These are phyloP conservation scores for Cryptosporidium viatorum DNA, from an alignment of 169 alveolate genomes.

Conservation along the genomic window DNA sequence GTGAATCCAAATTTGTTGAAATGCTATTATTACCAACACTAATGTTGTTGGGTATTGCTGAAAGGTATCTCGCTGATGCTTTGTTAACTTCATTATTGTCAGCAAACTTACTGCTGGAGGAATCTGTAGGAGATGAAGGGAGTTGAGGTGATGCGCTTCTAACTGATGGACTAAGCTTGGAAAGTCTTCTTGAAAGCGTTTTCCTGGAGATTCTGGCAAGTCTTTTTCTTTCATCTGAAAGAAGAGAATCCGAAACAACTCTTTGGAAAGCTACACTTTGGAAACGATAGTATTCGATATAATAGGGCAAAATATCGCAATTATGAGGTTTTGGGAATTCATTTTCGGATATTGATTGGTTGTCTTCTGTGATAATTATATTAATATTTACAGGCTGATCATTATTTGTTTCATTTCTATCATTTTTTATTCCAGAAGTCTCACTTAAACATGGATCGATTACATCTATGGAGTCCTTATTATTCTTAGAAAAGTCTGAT, in stretches of 20 bases:
- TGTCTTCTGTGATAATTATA: conserved; percentile 24
- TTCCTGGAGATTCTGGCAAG: conserved; percentile 68
- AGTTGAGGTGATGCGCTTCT: conserved; percentile 72
- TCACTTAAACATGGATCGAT: conserved; percentile 8
- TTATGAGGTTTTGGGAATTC: conserved; percentile 22
- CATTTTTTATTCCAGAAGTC: neutral
- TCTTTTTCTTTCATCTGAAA: conserved; percentile 70
- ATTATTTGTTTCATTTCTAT: conserved; percentile 18
- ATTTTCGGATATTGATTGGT: neutral
- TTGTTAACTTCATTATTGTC: neutral
- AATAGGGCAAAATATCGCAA: conserved; percentile 50
- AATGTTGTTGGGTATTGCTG: neutral
- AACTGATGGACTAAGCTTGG: conserved; percentile 69
- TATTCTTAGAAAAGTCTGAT: conserved; percentile 17
- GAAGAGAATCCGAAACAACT: conserved; percentile 73
- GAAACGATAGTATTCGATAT: conserved; percentile 73
- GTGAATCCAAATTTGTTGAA: conserved; percentile 18
- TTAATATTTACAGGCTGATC: conserved; percentile 17
- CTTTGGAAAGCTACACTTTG: conserved; percentile 75
- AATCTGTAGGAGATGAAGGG: conserved; percentile 68
- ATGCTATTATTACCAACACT: neutral
- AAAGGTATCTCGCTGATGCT: neutral
- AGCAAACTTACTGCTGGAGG: conserved; percentile 9
- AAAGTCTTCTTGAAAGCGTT: conserved; percentile 62
- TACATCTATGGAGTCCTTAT: conserved; percentile 26